Percentiles rank a stretch among this genome's conserved stretches.
Conservation (phyloP, 495 filamentous ascomycete genomes). For the Podospora sp. region DNA sequence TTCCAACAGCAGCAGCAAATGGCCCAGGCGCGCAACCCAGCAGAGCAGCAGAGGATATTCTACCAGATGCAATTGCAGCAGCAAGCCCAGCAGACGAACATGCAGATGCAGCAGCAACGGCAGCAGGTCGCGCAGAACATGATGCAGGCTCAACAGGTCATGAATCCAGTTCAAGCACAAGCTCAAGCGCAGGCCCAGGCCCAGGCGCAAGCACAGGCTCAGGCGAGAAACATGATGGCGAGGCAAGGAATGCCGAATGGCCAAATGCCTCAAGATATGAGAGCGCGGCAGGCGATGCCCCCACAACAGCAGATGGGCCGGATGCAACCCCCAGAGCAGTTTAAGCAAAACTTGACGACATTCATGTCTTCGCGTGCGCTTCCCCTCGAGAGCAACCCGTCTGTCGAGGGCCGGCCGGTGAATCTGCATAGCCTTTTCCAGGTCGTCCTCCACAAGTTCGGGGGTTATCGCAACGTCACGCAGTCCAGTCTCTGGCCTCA, state of each 20-base stretch:
- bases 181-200: slow-evolving; percentile 29
- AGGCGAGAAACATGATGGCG: slow-evolving; percentile 49
- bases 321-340: slow-evolving; percentile 60
- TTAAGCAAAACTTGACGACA: slow-evolving; percentile 69
- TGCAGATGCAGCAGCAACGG: slow-evolving; percentile 52
- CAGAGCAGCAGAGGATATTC: slow-evolving; percentile 59
- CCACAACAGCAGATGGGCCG: slow-evolving; percentile 30
- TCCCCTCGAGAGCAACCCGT: slow-evolving; percentile 69
- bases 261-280: slow-evolving; percentile 51
- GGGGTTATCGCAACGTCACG: slow-evolving; percentile 76
- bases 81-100: slow-evolving; percentile 62
- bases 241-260: slow-evolving; percentile 52
- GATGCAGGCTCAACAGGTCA: slow-evolving; percentile 27
- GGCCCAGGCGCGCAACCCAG: slow-evolving; percentile 53
- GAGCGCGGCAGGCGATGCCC: slow-evolving; percentile 38
- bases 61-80: slow-evolving; percentile 72
- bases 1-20: slow-evolving; percentile 58
- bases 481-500: slow-evolving; percentile 69
- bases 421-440: slow-evolving; percentile 75
- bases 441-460: slow-evolving; percentile 67
- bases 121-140: slow-evolving; percentile 40
- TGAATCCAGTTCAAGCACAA: slow-evolving; percentile 18
- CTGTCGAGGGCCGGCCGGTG: slow-evolving; percentile 69
- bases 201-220: slow-evolving; percentile 42
- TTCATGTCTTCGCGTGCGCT: slow-evolving; percentile 73